Conservation (phyloP, 2,329 filamentous ascomycete genomes). For the Cytospora schulzeri region DNA sequence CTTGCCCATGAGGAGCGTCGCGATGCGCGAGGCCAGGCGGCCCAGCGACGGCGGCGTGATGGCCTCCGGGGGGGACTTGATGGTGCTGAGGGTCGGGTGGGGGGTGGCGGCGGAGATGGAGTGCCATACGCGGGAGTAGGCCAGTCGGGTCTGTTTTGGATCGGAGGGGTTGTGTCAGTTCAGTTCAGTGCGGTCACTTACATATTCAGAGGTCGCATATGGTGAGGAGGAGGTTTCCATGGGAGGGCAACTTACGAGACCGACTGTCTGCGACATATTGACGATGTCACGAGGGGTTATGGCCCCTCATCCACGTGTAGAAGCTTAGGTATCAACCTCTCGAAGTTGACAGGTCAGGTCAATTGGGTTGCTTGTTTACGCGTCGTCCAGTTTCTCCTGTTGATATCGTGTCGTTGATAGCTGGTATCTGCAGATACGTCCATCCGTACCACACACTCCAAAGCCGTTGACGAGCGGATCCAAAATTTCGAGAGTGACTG, state of each 20-base stretch:
- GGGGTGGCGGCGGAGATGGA: slow-evolving; percentile 71
- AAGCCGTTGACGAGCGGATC: slow-evolving; percentile 7
- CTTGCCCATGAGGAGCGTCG: slow-evolving; percentile 91
- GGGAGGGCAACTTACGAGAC: slow-evolving; percentile 59
- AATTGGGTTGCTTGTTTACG: not conserved
- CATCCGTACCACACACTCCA: not conserved
- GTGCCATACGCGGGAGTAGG: slow-evolving; percentile 97
- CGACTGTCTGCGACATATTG: slow-evolving; percentile 78
- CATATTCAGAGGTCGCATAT: too few species aligned
- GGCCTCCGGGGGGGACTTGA: slow-evolving; percentile 53
- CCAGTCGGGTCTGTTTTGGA: slow-evolving; percentile 76
- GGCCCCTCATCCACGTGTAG: slow-evolving; percentile 36
- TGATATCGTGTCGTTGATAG: slow-evolving; percentile 9
- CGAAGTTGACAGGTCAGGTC: not conserved
- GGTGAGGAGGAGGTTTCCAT: too few species aligned
- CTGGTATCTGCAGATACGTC: not conserved
- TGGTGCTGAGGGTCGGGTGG: slow-evolving; percentile 58
- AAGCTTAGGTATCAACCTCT: not conserved
- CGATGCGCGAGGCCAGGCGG: slow-evolving; percentile 85
- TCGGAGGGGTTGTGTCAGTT: slow-evolving; percentile 13
- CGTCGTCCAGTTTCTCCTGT: slow-evolving; percentile 7
- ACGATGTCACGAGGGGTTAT: slow-evolving; percentile 33
- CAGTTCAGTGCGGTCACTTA: too few species aligned
- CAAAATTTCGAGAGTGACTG: slow-evolving; percentile 20
- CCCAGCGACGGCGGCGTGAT: slow-evolving; percentile 78